Evolutionary conservation across 129 eudicot genomes (phyloP), one percentile per base, ranked within the genome.

Genomic region (Saposhnikovia divaricata): DNA sequence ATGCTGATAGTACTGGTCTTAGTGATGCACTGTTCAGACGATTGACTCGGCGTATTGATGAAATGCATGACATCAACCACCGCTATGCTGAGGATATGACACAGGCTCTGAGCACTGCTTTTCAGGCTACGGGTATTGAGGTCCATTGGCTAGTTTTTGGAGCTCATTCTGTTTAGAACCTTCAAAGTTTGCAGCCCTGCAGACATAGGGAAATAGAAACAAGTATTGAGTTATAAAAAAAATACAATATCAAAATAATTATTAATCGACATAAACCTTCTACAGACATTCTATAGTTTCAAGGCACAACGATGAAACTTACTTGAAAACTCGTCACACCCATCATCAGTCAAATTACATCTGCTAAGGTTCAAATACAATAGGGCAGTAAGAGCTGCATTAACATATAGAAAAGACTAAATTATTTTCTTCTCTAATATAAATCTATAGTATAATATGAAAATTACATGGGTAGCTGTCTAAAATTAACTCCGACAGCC

Each of bases 131-230:
- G n/a, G n/a, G n/a, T n/a, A n/a, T n/a, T n/a, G n/a, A n/a, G n/a
- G n/a, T n/a, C n/a, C n/a, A n/a, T n/a, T n/a, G n/a, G n/a, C n/a
- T n/a, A n/a, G n/a, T n/a, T n/a, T n/a, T n/a, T n/a, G n/a, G n/a
- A n/a, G n/a, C n/a, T n/a, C n/a, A n/a, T n/a, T n/a, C n/a, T n/a
- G 81, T 96, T 96, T 27, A 96, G 84, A 61, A 96, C 96, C 82
- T 96, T 92, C 79, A 96, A 69, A 77, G 85, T 84, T 80, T 87
- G 84, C 47, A 96, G 79, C 75, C 84, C 99, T 96, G 85, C 45
- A 80, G 40, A 75, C 61, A 74, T 31, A 48, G 34, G 57, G 76
- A 48, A 40, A 72, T 3, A 73, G n/a, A n/a, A n/a, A n/a, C n/a
- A n/a, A n/a, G n/a, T n/a, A n/a, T n/a, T n/a, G 5, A 81, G 9